These are phyloP conservation scores for Beauveria brongniartii DNA, from an alignment of 2,329 filamentous ascomycete genomes.

Conservation along the genomic window DNA sequence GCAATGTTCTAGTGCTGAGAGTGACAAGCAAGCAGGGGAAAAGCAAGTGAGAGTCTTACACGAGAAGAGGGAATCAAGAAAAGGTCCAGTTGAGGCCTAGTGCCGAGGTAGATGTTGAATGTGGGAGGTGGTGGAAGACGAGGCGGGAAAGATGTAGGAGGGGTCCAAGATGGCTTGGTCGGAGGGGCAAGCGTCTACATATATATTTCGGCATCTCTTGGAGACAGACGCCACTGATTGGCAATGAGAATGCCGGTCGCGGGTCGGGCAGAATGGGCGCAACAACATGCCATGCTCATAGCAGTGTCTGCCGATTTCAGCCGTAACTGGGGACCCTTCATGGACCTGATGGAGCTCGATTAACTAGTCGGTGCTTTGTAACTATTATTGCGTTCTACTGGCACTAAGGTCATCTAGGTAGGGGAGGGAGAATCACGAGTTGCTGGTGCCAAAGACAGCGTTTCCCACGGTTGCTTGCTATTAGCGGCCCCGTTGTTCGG, in stretches of 20 bases:
- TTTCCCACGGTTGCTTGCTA: background rate
- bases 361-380: background rate
- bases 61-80: background rate
- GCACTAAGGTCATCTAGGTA: background rate
- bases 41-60: background rate
- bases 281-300: background rate
- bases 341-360: conserved; percentile 4
- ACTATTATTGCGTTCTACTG: background rate
- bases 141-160: background rate
- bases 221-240: background rate
- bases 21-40: background rate
- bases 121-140: background rate
- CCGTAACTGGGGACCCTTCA: conserved; percentile 3
- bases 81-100: background rate
- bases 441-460: background rate
- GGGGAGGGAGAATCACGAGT: background rate
- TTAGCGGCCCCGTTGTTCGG: conserved; percentile 3
- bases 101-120: background rate
- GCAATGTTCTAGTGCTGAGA: background rate
- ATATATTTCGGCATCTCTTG: conserved; percentile 6
- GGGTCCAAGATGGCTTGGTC: background rate
- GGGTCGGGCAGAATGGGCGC: background rate
- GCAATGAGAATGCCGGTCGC: background rate
- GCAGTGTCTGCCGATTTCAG: conserved; percentile 11
- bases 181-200: conserved; percentile 10